Base-by-base conservation (phyloP, 2,329 filamentous ascomycete genomes). In the Tolypocladium amazonense region DNA sequence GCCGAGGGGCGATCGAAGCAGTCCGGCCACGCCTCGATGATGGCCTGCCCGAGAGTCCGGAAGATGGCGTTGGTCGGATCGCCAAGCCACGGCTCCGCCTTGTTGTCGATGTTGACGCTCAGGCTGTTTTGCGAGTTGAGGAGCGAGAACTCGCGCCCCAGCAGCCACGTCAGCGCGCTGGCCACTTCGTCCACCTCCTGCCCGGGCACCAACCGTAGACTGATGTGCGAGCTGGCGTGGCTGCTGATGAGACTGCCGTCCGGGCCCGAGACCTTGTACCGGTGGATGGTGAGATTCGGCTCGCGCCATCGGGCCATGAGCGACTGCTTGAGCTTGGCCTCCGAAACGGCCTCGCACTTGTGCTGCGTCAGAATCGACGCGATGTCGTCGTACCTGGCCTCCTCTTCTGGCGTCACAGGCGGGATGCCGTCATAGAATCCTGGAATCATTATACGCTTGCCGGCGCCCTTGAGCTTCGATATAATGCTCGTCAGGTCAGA, bases 271-370 rank as follows among this genome's bases (percentile, higher is more conserved):
- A 93, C 92, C 68, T 95, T 91, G 72, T 97, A 92, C 9, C 90
- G 84, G 74, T 99, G 94, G 52, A 97, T 89, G 0, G 94, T 97
- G 58, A 99, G 78, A 56, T 95, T 96, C 0, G 94, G 92, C 69
- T 97, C 92, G 27, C 94, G 87, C 94, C 94, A 99, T 60, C 92
- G 84, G 14, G 92, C 89, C 88, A 96, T 96, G 7, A 99, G 81
- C 2, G 88, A 92, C 43, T 86, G 81, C 61, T 93, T 92, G 55
- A 97, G 83, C n/a, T 82, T 82, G 8, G 88, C 82, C 0, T 88
- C 80, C 1, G 83, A 79, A 0, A 79, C 76, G 23, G 76, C 74
- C 27, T 81, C 78, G 3, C 89, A 86, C 66, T 89, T 89, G 59
- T 87, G 85, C 20, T 83, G 82, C 38, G 92, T 84, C 4, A 97